phyloP scores from a whole-genome alignment of 805 yeast species.

The Candida ulmi region DNA sequence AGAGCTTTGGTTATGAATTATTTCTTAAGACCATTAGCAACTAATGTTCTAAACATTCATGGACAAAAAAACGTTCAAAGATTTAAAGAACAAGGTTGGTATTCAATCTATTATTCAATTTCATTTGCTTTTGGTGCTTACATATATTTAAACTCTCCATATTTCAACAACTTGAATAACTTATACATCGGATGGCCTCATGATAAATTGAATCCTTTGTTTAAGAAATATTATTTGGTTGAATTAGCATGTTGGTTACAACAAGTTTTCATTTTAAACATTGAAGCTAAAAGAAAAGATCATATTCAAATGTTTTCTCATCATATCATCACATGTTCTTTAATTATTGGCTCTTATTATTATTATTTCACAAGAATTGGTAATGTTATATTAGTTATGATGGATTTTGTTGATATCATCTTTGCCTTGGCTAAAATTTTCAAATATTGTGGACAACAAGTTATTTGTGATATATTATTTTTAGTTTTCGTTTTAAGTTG shows the following conservation, averaged over 20 bases:
- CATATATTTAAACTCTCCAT: constrained; percentile 52
- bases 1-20: constrained; percentile 58
- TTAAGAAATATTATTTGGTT: constrained; percentile 67
- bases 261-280: constrained; percentile 68
- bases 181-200: constrained; percentile 76
- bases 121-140: constrained; percentile 54
- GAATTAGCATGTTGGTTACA: constrained; percentile 78
- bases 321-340: constrained; percentile 71
- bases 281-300: constrained; percentile 80
- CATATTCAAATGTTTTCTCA: constrained; percentile 83
- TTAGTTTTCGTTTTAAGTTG: constrained; percentile 60
- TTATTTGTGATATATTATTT: constrained; percentile 64
- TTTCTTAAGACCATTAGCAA: constrained; percentile 53
- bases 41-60: constrained; percentile 32
- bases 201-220: constrained; percentile 40
- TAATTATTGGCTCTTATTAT: constrained; percentile 67
- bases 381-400: constrained; percentile 65
- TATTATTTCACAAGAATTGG: constrained; percentile 74
- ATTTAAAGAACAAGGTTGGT: constrained; percentile 88
- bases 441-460: constrained; percentile 60
- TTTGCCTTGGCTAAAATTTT: constrained; percentile 71
- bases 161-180: constrained; percentile 51
- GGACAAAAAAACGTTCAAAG: constrained; percentile 51
- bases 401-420: constrained; percentile 80
- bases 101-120: constrained; percentile 48